Base-by-base conservation (phyloP, 306 rosid genomes). In the Quercus mongolica region DNA sequence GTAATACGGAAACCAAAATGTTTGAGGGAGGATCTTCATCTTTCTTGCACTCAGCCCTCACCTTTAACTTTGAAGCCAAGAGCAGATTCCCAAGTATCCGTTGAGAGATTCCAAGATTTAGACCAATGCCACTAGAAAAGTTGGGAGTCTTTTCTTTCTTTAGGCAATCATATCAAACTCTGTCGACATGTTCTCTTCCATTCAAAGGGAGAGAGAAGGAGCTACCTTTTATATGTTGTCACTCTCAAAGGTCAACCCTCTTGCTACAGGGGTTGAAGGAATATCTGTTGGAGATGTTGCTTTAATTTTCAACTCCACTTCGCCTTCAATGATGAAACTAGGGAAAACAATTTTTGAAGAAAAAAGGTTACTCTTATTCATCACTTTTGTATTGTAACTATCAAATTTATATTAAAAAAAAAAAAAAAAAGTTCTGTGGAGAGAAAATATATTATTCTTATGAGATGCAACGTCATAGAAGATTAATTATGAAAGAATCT, bases 21-120 rank as follows among this genome's bases (percentile, higher is more conserved):
- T 52, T 13, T 2, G 31, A n/a, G 55, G 41, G 44, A n/a, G 59
- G 31, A 56, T 74, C 55, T 76, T 56, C 68, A 56, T 51, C 28
- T 70, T 57, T 76, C 56, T 73, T 63, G 18, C 69, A 51, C 35
- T 74, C 46, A 65, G 78, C 54, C 54, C 12, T 17, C 30, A 11
- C 46, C 56, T 71, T 58, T 21, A 76, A 61, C 54, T 56, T 71
- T 65, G 30, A 76, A 55, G 19, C 17, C 13, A 74, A 49, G 9
- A 63, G 75, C 71, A 94, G 92, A 90, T 88, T 92, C 96, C 84
- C 0, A 0, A 57, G 81, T 82, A 82, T 87, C 83, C 54, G 76
- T 71, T 82, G 73, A 83, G 73, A 83, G 86, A 88, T 85, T 88
- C 94, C 92, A 86, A 87, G 74, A 90, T 87, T 77, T 90, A 86